Base-by-base conservation (phyloP, 1,284 basidiomycete genomes). In the Tremellales sp. region DNA sequence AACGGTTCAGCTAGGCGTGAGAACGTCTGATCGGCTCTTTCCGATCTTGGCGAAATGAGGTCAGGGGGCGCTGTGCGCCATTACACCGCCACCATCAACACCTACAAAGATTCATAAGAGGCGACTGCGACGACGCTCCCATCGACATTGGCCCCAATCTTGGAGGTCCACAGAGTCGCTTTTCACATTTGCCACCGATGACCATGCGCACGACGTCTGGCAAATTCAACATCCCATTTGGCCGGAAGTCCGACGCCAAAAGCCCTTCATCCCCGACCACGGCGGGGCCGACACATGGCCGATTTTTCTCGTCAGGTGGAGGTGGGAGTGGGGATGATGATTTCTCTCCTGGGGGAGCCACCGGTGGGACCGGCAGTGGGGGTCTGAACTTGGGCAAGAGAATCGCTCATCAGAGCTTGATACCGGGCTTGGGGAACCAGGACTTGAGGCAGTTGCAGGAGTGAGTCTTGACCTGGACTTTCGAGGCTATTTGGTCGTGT, bases 401-500 rank as follows among this genome's bases (percentile, higher is more conserved):
- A 25, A 56, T 72, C 25, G 70, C 70, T 1, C 70, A 72, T 56
- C 64, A 70, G 22, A 67, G 61, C 37, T 41, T 71, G 29, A 75
- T 91, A 13, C 84, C 89, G 23, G 78, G 82, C 0, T 75, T 92
- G 3, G 89, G 86, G 0, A 92, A 91, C 68, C 84, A 84, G 62
- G 91, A 94, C 68, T 74, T 92, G 13, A 77, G 85, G 26, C 80
- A 83, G 0, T 76, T 96, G 4, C 91, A 96, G 68, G 70, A 71
- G 70, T 72, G 57, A 67, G 69, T 62, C 19, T 8, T 31, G 29
- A 8, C 10, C 8, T 8, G 29, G 29, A 10, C 24, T 3, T 19
- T 7, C 19, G 35, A 35, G 10, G 23, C 40, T 36, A 13, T 17
- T 12, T 21, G 11, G 27, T 22, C 13, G 24, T 19, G 17, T n/a